Percentiles rank a stretch among this genome's conserved stretches.
Evolutionary conservation across 2,329 filamentous ascomycete species (phyloP).

Genomic region (Diplodia mutila): DNA sequence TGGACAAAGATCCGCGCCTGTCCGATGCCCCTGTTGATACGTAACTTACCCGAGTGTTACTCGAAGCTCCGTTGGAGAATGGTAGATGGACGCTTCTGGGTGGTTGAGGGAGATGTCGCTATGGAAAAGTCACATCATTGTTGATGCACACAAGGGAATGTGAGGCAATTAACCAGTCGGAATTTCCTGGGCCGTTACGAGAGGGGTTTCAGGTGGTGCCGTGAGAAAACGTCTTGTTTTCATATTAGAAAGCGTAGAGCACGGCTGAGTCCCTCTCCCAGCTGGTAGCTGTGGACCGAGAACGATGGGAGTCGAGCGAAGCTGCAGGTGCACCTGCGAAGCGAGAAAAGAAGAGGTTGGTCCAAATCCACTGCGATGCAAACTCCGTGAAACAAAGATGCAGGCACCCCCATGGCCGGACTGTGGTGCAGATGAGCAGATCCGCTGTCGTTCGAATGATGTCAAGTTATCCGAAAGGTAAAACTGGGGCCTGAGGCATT

Average conservation of each 20-base stretch:
- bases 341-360: too few species aligned
- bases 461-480: conserved; percentile 1
- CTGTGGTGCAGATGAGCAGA: too few species aligned
- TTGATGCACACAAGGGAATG: neutral
- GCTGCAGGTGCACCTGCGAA: neutral
- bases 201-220: too few species aligned
- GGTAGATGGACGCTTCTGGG: neutral
- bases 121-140: neutral
- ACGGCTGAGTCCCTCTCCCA: too few species aligned
- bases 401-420: too few species aligned
- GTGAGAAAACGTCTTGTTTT: too few species aligned
- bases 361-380: neutral
- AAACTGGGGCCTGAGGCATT: conserved; percentile 14
- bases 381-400: neutral
- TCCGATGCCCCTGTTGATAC: neutral
- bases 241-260: neutral
- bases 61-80: neutral
- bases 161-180: neutral
- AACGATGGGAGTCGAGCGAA: neutral
- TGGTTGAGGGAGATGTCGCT: neutral
- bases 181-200: neutral
- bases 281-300: neutral
- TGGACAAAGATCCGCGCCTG: neutral
- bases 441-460: conserved; percentile 7
- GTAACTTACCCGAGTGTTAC: neutral